A percentile compares a stretch with the other conserved stretches of the same genome.
phyloP scores from a whole-genome alignment of 345 rosid species.

The Aquilaria malaccensis region DNA sequence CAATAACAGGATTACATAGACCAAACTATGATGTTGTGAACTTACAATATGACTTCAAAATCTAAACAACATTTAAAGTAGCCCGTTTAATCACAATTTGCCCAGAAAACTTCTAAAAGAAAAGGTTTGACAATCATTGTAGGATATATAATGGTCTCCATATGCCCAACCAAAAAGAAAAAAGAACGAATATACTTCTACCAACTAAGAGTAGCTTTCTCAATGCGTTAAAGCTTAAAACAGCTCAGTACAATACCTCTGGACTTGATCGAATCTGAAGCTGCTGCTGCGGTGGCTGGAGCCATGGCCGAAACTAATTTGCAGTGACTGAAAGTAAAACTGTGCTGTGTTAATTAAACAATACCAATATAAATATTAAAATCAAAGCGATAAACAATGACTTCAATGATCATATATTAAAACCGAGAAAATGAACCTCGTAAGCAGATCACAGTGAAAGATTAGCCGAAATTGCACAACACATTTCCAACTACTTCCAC shows the following conservation, averaged over 20 bases:
- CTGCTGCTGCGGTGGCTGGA: constrained; percentile 19
- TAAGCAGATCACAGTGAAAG: no score
- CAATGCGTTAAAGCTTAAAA: constrained; percentile 8
- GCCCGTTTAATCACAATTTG: background rate
- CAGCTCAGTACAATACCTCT: constrained; percentile 40
- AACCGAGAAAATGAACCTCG: no score
- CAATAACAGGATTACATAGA: no score
- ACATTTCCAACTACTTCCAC: no score
- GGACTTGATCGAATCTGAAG: constrained; percentile 58
- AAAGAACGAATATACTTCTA: background rate
- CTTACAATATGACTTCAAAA: background rate
- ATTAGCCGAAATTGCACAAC: no score
- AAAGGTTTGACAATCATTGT: no score
- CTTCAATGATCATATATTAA: no score
- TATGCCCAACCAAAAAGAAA: no score
- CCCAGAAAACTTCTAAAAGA: background rate
- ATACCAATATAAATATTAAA: background rate
- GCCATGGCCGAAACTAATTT: constrained; percentile 46
- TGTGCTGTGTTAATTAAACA: background rate
- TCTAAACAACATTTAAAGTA: background rate
- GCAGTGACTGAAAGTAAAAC: constrained; percentile 9
- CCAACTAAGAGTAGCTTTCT: background rate
- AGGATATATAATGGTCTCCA: no score
- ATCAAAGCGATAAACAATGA: no score
- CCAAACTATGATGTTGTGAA: background rate